These are phyloP conservation scores for Epichloe baconii DNA, from an alignment of 2,329 filamentous ascomycete genomes.

Conservation along the genomic window DNA sequence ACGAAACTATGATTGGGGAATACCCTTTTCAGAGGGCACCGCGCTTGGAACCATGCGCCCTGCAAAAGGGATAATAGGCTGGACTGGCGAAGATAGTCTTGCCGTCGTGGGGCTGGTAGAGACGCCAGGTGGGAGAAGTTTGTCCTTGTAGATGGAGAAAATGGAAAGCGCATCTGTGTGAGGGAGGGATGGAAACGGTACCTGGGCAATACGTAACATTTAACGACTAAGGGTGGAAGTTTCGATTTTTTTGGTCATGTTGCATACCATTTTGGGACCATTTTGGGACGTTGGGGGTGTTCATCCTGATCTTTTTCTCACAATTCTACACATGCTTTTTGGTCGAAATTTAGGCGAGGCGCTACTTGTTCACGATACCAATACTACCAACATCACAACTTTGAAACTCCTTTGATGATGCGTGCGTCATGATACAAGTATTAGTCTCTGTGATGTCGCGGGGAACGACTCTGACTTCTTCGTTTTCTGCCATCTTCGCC, in stretches of 20 bases:
- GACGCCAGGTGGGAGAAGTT: slow-evolving; percentile 87
- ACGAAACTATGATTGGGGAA: slow-evolving; percentile 45
- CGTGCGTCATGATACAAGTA: neutral
- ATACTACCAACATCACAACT: neutral
- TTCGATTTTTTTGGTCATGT: neutral
- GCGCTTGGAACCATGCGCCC: slow-evolving; percentile 43
- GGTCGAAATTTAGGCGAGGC: neutral
- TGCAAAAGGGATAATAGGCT: slow-evolving; percentile 74
- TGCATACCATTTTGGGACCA: neutral
- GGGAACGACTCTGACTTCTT: slow-evolving; percentile 16
- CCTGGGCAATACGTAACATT: slow-evolving; percentile 30
- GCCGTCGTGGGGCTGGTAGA: slow-evolving; percentile 62
- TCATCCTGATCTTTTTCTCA: neutral
- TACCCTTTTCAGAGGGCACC: slow-evolving; percentile 29
- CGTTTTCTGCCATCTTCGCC: slow-evolving; percentile 16
- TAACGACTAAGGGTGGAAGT: neutral
- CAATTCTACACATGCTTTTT: neutral
- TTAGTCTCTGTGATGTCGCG: slow-evolving; percentile 10
- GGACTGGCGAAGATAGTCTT: slow-evolving; percentile 62
- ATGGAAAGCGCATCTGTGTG: slow-evolving; percentile 52
- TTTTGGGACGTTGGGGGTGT: neutral
- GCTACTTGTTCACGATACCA: neutral
- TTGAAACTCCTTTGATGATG: neutral
- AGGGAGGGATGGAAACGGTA: slow-evolving; percentile 78
- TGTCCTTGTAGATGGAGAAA: slow-evolving; percentile 51